phyloP scores from a whole-genome alignment of 2,329 filamentous ascomycete species.

The Berkeleyomyces rouxiae region DNA sequence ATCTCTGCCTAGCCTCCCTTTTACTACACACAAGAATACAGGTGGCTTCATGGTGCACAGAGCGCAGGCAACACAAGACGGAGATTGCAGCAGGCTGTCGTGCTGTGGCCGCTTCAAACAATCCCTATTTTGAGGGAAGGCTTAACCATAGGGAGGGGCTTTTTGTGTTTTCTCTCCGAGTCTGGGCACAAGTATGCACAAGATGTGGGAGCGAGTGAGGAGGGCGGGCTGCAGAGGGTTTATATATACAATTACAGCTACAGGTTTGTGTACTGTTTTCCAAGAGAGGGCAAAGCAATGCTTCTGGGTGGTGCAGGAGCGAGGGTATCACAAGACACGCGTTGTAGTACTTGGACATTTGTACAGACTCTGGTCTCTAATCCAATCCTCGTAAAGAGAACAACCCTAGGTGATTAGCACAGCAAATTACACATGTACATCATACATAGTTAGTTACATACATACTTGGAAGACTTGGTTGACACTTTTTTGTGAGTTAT shows the following conservation, averaged over 20 bases:
- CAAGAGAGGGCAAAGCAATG: too few species aligned
- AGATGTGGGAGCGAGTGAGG: background rate
- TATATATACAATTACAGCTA: too few species aligned
- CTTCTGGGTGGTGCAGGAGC: too few species aligned
- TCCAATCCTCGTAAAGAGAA: too few species aligned
- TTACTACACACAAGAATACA: background rate
- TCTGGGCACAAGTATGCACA: background rate
- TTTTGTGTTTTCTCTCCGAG: background rate
- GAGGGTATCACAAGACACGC: too few species aligned
- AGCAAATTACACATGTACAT: too few species aligned
- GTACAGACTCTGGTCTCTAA: too few species aligned
- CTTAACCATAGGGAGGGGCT: background rate
- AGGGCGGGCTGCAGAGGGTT: background rate
- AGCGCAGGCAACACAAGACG: background rate
- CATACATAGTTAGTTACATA: background rate
- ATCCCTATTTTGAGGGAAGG: background rate
- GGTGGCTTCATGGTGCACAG: background rate
- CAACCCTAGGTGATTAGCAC: too few species aligned
- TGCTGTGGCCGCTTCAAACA: background rate
- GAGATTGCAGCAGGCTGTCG: background rate
- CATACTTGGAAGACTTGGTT: constrained; percentile 1
- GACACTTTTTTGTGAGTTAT: background rate
- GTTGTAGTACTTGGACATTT: too few species aligned
- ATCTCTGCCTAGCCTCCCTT: background rate
- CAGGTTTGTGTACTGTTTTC: too few species aligned